phyloP scores from a whole-genome alignment of 2,329 filamentous ascomycete genomes.

The Colletotrichum echinochloae region DNA sequence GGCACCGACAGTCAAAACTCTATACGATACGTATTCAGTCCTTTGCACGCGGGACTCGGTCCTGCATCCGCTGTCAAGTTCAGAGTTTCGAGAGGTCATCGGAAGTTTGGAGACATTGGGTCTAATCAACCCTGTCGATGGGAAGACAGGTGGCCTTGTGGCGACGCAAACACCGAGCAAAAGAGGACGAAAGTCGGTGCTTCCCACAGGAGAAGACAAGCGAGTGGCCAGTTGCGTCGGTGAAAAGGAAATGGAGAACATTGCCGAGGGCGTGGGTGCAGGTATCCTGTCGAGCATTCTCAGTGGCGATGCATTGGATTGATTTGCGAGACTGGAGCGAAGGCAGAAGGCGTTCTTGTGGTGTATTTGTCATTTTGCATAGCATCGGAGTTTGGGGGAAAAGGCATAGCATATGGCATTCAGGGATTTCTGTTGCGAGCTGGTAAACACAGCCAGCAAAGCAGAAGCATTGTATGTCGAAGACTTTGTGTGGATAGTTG shows the following conservation, averaged over 20 bases:
- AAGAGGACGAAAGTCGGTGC: conserved; percentile 69
- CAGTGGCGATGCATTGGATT: conserved; percentile 70
- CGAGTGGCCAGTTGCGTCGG: conserved; percentile 82
- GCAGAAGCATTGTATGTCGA: conserved; percentile 4
- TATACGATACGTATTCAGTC: conserved; percentile 86
- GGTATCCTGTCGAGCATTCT: conserved; percentile 73
- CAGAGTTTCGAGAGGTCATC: conserved; percentile 94
- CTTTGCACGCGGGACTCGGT: conserved; percentile 90
- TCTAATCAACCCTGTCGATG: conserved; percentile 78
- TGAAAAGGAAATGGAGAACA: conserved; percentile 81
- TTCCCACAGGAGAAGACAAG: conserved; percentile 75
- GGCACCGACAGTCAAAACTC: conserved; percentile 83
- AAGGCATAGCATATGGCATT: conserved; percentile 42
- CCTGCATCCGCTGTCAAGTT: conserved; percentile 87
- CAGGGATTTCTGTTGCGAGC: conserved; percentile 10
- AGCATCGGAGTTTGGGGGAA: conserved; percentile 39
- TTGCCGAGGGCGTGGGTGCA: conserved; percentile 72
- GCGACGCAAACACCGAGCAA: conserved; percentile 77
- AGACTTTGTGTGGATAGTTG: conserved; percentile 20
- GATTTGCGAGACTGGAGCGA: conserved; percentile 37
- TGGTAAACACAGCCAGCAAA: background rate
- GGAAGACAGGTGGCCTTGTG: conserved; percentile 75
- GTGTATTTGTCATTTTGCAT: conserved; percentile 30
- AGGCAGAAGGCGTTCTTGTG: conserved; percentile 14
- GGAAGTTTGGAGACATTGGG: conserved; percentile 90